Base-by-base conservation (phyloP, 805 yeast species). In the Suhomyces vadensis region DNA sequence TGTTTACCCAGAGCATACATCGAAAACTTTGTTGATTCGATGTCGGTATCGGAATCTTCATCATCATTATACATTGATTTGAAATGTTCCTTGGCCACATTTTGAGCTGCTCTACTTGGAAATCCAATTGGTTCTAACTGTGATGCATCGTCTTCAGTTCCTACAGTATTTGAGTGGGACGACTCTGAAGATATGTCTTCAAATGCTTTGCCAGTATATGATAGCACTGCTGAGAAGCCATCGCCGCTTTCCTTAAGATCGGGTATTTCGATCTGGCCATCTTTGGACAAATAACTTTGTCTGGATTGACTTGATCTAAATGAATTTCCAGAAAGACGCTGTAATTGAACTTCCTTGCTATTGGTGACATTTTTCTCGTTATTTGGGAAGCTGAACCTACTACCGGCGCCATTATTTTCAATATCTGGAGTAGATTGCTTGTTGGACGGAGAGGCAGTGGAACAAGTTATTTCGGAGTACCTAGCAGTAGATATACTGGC, bases 211-310 rank as follows among this genome's bases (percentile, higher is more conserved):
- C 66, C 65, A 49, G 54, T 55, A 29, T 43, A 48, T 2, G 56
- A 29, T 29, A 29, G 10, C 14, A 9, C 25, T 6, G 16, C 51
- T 52, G 19, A 48, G 31, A 14, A 50, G 43, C 6, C 44, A 5
- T 44, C 41, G n/a, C n/a, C n/a, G n/a, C n/a, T n/a, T 33, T 63
- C 66, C 23, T 56, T 56, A 20, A 71, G 55, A 37, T 69, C 68
- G 0, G 77, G 76, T 17, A 72, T 72, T 43, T 70, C 73, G 16
- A 72, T 72, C 41, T 68, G 73, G 4, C 74, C 75, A 11, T 22
- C 31, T 14, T 37, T 26, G 6, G 49, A 33, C n/a, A 50, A 21
- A 17, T 29, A 39, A 23, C 47, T 53, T 5, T 7, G 10, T 19
- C 47, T 43, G 1, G 49, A 38, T 5, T 7, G 10, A 14, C 47